These are phyloP conservation scores for Saussurea involucrata DNA, from an alignment of 129 eudicot species.

Conservation along the genomic window DNA sequence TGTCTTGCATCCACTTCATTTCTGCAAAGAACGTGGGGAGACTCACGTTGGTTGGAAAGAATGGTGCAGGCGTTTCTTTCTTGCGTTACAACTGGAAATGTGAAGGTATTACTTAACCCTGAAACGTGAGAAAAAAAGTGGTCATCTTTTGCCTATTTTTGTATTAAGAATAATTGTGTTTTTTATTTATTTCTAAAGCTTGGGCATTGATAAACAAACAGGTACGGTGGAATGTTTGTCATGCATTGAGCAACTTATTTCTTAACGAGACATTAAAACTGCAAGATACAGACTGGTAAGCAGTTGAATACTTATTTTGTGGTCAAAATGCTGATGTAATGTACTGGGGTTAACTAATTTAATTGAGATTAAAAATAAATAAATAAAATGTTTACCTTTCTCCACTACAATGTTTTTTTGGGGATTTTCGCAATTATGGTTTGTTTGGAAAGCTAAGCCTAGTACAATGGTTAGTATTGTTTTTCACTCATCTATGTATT, in stretches of 20 bases:
- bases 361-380: too few species aligned
- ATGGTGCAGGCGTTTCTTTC: slow-evolving; percentile 96
- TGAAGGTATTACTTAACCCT: slow-evolving; percentile 52
- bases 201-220: slow-evolving; percentile 40
- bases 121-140: background rate
- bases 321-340: background rate
- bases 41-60: slow-evolving; percentile 49
- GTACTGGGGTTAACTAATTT: too few species aligned
- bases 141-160: background rate
- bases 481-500: too few species aligned
- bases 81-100: slow-evolving; percentile 91
- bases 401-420: too few species aligned
- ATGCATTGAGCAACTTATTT: slow-evolving; percentile 90
- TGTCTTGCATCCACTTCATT: slow-evolving; percentile 20
- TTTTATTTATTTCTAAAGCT: background rate
- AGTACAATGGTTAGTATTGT: too few species aligned
- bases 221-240: slow-evolving; percentile 99
- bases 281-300: slow-evolving; percentile 81
- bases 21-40: slow-evolving; percentile 27
- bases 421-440: too few species aligned
- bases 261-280: slow-evolving; percentile 63
- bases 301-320: slow-evolving; percentile 6
- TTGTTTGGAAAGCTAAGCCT: too few species aligned
- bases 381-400: too few species aligned
- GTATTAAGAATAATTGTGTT: background rate